Evolutionary conservation across 2,329 filamentous ascomycete genomes (phyloP).

Genomic region (Botrytis sinoallii): DNA sequence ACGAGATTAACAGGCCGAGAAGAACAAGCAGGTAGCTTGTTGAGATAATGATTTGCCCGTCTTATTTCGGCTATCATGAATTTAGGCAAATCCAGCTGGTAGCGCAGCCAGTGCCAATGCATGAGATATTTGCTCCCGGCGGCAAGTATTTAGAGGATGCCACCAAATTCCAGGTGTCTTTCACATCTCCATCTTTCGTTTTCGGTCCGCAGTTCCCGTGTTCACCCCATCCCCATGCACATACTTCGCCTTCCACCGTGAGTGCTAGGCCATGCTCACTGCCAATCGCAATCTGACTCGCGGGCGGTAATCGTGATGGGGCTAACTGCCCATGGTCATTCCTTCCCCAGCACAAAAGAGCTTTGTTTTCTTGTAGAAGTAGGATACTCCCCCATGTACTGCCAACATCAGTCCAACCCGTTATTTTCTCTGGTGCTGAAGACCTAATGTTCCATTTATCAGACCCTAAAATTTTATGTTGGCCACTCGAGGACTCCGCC

Average conservation of each 20-base stretch:
- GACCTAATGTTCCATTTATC: slow-evolving; percentile 69
- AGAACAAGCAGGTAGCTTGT: background rate
- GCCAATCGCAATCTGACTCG: slow-evolving; percentile 70
- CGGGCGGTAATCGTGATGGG: slow-evolving; percentile 55
- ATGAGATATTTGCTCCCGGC: slow-evolving; percentile 50
- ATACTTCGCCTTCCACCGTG: slow-evolving; percentile 60
- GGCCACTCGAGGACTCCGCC: slow-evolving; percentile 51
- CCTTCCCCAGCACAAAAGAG: slow-evolving; percentile 72
- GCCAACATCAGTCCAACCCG: slow-evolving; percentile 63
- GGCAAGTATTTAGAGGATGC: slow-evolving; percentile 55
- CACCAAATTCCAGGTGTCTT: slow-evolving; percentile 66
- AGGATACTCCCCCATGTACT: slow-evolving; percentile 84
- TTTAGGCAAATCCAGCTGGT: slow-evolving; percentile 70
- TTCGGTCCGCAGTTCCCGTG: slow-evolving; percentile 89
- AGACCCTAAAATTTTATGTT: slow-evolving; percentile 66
- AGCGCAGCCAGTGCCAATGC: slow-evolving; percentile 81
- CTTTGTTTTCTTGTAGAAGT: slow-evolving; percentile 60
- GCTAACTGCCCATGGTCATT: slow-evolving; percentile 81
- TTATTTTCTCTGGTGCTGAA: slow-evolving; percentile 51
- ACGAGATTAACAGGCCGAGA: background rate
- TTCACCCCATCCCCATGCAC: slow-evolving; percentile 96
- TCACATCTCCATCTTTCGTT: slow-evolving; percentile 62
- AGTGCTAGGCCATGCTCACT: slow-evolving; percentile 87
- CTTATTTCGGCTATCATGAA: background rate
- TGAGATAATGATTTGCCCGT: background rate